phyloP scores from a whole-genome alignment of 495 filamentous ascomycete genomes.

The Annulohypoxylon maeteangense region DNA sequence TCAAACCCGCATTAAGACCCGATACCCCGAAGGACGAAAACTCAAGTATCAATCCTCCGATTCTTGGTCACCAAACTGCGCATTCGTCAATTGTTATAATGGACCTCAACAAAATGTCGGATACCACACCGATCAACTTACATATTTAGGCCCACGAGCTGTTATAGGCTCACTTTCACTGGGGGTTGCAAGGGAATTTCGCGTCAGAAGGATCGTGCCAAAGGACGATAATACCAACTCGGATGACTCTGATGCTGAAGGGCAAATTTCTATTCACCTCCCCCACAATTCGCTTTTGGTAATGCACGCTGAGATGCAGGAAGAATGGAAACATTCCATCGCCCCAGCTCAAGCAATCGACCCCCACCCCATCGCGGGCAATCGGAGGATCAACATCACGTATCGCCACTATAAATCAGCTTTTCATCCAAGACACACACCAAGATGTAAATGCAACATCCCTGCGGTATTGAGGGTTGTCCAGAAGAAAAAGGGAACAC shows the following conservation, averaged over 20 bases:
- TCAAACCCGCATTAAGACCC: conserved; percentile 67
- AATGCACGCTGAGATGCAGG: conserved; percentile 95
- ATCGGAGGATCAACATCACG: conserved; percentile 88
- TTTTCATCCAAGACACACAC: conserved; percentile 77
- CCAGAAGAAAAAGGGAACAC: conserved; percentile 76
- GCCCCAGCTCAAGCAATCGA: conserved; percentile 76
- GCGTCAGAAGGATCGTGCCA: conserved; percentile 77
- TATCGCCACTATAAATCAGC: conserved; percentile 85
- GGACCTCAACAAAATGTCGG: conserved; percentile 84
- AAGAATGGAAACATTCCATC: conserved; percentile 84
- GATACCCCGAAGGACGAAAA: conserved; percentile 72
- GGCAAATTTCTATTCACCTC: conserved; percentile 89
- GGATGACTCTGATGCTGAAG: conserved; percentile 68
- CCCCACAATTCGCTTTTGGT: conserved; percentile 92
- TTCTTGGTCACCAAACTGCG: conserved; percentile 85
- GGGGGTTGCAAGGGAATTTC: conserved; percentile 90
- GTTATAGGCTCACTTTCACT: conserved; percentile 91
- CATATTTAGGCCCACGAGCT: conserved; percentile 88
- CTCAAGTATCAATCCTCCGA: conserved; percentile 78
- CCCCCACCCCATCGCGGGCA: conserved; percentile 83
- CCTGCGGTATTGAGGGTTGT: conserved; percentile 81
- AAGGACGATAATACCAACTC: conserved; percentile 51
- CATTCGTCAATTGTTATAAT: conserved; percentile 92
- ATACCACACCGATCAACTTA: conserved; percentile 91
- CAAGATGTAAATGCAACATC: conserved; percentile 71